phyloP scores from a whole-genome alignment of 2,329 filamentous ascomycete species.

The Ascomycota sp. region DNA sequence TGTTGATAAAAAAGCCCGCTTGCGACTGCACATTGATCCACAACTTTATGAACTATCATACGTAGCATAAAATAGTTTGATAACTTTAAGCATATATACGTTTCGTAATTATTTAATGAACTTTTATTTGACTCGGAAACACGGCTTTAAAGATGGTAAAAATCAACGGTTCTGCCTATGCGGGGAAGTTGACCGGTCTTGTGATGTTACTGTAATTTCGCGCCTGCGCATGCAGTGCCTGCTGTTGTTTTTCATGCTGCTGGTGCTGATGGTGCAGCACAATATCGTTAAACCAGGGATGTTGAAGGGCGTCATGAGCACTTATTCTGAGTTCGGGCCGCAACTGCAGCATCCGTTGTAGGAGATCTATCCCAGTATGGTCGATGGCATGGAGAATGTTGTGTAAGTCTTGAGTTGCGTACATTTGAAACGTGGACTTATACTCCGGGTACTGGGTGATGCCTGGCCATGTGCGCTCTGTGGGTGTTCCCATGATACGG shows the following conservation, averaged over 20 bases:
- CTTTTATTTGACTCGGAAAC: too few relatives aligned
- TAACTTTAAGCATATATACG: too few relatives aligned
- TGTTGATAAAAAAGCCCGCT: too few relatives aligned
- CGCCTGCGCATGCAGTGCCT: slow-evolving; percentile 21
- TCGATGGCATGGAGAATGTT: slow-evolving; percentile 84
- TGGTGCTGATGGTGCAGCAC: slow-evolving; percentile 33
- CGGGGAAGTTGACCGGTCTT: too few relatives aligned
- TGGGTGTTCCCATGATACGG: slow-evolving; percentile 93
- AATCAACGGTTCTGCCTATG: too few relatives aligned
- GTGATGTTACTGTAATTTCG: too few relatives aligned
- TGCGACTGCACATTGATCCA: too few relatives aligned
- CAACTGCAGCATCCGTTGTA: slow-evolving; percentile 81
- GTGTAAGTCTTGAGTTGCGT: slow-evolving; percentile 75
- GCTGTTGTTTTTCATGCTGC: slow-evolving; percentile 12
- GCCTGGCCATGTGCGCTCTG: slow-evolving; percentile 85
- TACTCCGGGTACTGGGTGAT: slow-evolving; percentile 95
- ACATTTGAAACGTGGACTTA: slow-evolving; percentile 86
- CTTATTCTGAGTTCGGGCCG: slow-evolving; percentile 81
- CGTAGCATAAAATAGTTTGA: too few relatives aligned
- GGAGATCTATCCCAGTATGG: slow-evolving; percentile 62
- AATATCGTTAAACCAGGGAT: slow-evolving; percentile 80
- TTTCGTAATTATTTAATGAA: too few relatives aligned
- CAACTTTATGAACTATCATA: too few relatives aligned
- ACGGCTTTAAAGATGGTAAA: too few relatives aligned
- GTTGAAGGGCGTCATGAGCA: slow-evolving; percentile 66